These are phyloP conservation scores for Amylocarpus encephaloides DNA, from an alignment of 2,329 filamentous ascomycete species.

Conservation along the genomic window DNA sequence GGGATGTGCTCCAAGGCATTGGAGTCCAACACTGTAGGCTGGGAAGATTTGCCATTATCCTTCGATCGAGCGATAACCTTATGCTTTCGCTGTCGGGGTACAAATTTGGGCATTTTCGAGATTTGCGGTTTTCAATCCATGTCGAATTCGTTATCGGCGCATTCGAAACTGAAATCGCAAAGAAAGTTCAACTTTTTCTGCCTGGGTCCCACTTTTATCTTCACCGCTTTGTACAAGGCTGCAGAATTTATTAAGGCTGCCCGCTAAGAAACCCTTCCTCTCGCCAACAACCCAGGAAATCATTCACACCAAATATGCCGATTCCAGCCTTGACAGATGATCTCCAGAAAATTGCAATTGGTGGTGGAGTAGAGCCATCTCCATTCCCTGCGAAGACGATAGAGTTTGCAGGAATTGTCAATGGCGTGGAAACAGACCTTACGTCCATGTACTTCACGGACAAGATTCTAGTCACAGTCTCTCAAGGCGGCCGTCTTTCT, in stretches of 20 bases:
- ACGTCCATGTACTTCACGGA: constrained; percentile 72
- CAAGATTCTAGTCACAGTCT: constrained; percentile 84
- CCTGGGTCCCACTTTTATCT: neutral
- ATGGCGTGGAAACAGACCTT: constrained; percentile 65
- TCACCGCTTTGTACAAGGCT: neutral
- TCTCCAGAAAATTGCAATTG: constrained; percentile 10
- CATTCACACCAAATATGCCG: constrained; percentile 12
- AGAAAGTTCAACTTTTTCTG: constrained; percentile 4
- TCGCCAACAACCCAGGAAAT: neutral
- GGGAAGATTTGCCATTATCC: constrained; percentile 36
- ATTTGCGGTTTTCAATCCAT: neutral
- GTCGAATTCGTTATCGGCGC: too few species aligned
- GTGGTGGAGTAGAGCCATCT: constrained; percentile 13
- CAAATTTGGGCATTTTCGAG: constrained; percentile 39
- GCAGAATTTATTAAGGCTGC: constrained; percentile 8
- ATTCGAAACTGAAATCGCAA: neutral
- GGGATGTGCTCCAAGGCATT: constrained; percentile 50
- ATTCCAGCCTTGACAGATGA: constrained; percentile 11
- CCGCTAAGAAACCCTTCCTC: neutral
- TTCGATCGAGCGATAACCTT: constrained; percentile 60
- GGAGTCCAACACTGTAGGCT: constrained; percentile 38
- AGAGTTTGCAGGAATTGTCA: constrained; percentile 53
- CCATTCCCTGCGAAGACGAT: constrained; percentile 28
- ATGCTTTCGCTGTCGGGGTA: constrained; percentile 61
- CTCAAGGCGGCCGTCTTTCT: constrained; percentile 75